Evolutionary conservation across 805 yeast genomes (phyloP), one percentile per base, ranked within the genome.

Genomic region (Wickerhamiella australiensis): DNA sequence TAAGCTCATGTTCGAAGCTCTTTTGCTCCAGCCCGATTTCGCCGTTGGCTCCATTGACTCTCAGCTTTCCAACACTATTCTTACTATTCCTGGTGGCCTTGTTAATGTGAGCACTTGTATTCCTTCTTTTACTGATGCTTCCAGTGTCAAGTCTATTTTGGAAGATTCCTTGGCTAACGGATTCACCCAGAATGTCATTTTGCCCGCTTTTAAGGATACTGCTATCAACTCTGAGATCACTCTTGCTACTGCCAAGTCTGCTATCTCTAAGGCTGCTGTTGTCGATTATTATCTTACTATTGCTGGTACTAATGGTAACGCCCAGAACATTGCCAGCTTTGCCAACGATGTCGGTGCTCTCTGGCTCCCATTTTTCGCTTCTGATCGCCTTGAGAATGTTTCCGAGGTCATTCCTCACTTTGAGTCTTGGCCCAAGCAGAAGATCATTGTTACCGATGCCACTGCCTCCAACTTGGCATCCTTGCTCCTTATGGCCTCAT

Each of bases 401-500:
- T 74, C 88, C n/a, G 74, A 82, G 29, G 81, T 86, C 41, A 78
- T 94, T 23, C 73, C 82, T 26, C 94, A 85, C 59, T 79, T 87
- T 60, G 78, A 80, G 54, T 69, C 77, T 31, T 88, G 96, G 96
- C 95, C 95, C 48, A 72, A 74, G 47, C 67, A 67, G 59, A 87
- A 86, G 70, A 90, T 92, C 52, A 82, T 90, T 53, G 75, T 88
- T 55, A 86, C 96, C 38, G 96, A 90, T 67, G 96, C 97, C 46
- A 80, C 78, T 64, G 80, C 90, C 22, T 84, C 96, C 36, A 90
- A 86, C 61, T 73, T 90, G 61, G 97, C 97, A n/a, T 84, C 95
- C 2, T 82, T 88, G 42, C 71, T 90, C 64, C 75, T 90, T 61
- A 72, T 90, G 68, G 95, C 96, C 41, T 83, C 95, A 23, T 75